Base-by-base conservation (phyloP, 805 yeast genomes). In the Candida taoyuanica region DNA sequence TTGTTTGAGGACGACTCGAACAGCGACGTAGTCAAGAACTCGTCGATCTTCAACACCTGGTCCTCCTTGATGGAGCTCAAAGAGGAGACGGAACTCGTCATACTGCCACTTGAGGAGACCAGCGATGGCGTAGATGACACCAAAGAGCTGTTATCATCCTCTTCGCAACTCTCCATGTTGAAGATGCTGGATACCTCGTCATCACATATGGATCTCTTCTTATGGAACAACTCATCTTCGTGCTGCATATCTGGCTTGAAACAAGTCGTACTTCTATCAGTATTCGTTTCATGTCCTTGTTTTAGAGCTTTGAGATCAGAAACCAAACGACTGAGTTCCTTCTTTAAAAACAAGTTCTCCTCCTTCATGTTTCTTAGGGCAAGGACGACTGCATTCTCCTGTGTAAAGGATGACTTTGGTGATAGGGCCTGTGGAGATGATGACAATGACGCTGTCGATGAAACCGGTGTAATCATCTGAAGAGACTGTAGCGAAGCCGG, bases 261-360 rank as follows among this genome's bases (percentile, higher is more conserved):
- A 5, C 21, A n/a, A n/a, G n/a, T n/a, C n/a, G n/a, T n/a, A 21
- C 12, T 12, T 7, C 7, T 7, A 25, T 25, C 28, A 13, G 15
- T 13, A 25, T 20, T n/a, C 17, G 60, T 13, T 2, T 17, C 25
- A n/a, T 17, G 3, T 14, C 29, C 33, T 12, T 33, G 36, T 17
- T 41, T 41, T 27, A 70, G 41, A 14, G 50, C 42, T 43, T 69
- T 70, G 49, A 70, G 55, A 44, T 67, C 71, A 9, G 68, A 58
- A 4, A 71, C 74, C 7, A 71, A 54, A 39, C 62, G 65, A 11
- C 71, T 65, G 6, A 71, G 65, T 44, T 71, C 71, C 25, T 63
- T 44, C 50, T 70, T 71, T 29, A 71, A 47, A 31, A 57, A 56
- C 43, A 65, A 63, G 46, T 71, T 71, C 42, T 71, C 76, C 43